Percentiles rank a stretch among this genome's conserved stretches.
phyloP scores from a whole-genome alignment of 495 filamentous ascomycete species.

The Penicillium verhagenii region DNA sequence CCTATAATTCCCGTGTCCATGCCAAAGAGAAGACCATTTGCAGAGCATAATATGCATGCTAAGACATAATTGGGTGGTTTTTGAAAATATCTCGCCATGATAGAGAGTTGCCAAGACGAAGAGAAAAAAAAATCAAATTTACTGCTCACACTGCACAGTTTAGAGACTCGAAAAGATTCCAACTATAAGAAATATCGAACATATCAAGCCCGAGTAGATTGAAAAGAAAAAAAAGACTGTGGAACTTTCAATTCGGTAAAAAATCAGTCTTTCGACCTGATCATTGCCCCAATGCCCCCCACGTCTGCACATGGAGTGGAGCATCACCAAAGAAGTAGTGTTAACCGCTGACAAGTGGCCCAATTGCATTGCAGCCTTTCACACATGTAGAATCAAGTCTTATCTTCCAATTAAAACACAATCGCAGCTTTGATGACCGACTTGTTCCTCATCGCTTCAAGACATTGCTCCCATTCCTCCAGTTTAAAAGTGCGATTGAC shows the following conservation, averaged over 20 bases:
- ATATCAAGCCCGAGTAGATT: no score
- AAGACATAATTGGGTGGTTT: slow-evolving; percentile 22
- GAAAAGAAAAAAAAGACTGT: not conserved
- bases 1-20: slow-evolving; percentile 61
- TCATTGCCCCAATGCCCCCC: not conserved
- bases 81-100: not conserved
- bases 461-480: slow-evolving; percentile 44
- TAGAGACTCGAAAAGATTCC: no score
- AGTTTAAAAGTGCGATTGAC: slow-evolving; percentile 53
- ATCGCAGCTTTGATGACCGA: slow-evolving; percentile 70
- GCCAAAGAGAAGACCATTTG: slow-evolving; percentile 28
- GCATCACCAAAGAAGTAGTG: not conserved
- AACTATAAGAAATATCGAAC: no score
- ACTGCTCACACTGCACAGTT: no score
- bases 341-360: not conserved
- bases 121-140: no score
- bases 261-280: not conserved
- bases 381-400: not conserved
- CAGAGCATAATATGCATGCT: slow-evolving; percentile 22
- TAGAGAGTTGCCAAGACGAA: no score
- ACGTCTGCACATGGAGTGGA: not conserved
- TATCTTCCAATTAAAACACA: slow-evolving; percentile 55
- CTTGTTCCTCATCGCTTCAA: slow-evolving; percentile 57
- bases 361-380: not conserved
- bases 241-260: not conserved